Conservation (phyloP, 495 filamentous ascomycete species). For the Tirmania nivea region DNA sequence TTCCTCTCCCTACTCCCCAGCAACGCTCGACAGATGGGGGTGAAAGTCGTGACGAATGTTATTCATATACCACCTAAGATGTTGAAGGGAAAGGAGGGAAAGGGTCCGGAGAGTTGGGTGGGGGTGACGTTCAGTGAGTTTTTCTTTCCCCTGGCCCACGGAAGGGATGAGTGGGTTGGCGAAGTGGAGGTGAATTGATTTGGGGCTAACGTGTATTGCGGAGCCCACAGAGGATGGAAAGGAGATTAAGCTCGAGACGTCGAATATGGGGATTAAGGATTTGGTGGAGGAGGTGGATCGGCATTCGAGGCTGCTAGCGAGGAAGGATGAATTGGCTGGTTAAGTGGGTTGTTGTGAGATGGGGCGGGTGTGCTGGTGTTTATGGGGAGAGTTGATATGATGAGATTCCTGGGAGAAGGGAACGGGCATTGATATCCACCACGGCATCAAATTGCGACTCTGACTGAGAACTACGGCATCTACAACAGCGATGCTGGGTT, state of each 20-base stretch:
- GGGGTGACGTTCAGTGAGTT: slow-evolving; percentile 64
- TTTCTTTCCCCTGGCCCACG: not conserved
- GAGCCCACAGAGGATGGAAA: slow-evolving; percentile 65
- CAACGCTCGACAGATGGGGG: slow-evolving; percentile 39
- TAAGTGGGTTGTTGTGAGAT: slow-evolving; percentile 14
- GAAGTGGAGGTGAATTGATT: not conserved
- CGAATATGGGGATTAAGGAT: slow-evolving; percentile 65
- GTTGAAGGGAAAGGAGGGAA: slow-evolving; percentile 3
- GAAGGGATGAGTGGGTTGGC: not conserved
- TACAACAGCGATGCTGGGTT: not conserved
- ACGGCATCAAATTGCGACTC: too few species aligned
- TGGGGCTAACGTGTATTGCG: slow-evolving; percentile 1
- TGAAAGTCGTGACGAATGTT: slow-evolving; percentile 48
- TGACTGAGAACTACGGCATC: too few species aligned
- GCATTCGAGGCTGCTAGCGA: slow-evolving; percentile 56
- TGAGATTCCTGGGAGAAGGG: not conserved
- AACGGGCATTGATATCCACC: not conserved
- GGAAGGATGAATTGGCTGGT: slow-evolving; percentile 58
- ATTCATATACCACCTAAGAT: not conserved
- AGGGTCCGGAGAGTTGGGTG: slow-evolving; percentile 34
- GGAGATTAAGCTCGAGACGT: slow-evolving; percentile 44
- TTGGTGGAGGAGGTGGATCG: slow-evolving; percentile 75
- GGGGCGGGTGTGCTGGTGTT: not conserved
- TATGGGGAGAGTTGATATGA: not conserved
- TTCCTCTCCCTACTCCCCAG: slow-evolving; percentile 77